Evolutionary conservation across 1,139 yeast genomes (phyloP).

Genomic region (Suhomyces maxii): DNA sequence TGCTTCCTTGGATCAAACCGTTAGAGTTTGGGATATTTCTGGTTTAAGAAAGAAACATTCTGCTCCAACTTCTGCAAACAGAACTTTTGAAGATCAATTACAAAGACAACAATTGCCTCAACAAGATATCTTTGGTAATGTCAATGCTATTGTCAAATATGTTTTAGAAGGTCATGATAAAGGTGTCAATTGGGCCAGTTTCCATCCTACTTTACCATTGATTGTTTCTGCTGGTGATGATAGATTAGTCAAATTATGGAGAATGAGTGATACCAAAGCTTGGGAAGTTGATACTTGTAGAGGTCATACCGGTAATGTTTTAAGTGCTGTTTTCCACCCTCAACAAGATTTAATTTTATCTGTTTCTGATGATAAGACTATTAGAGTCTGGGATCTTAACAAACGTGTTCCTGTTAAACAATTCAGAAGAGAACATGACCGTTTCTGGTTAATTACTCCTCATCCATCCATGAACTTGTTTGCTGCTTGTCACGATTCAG

Average conservation of each 20-base stretch:
- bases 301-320: conserved; percentile 93
- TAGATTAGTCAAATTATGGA: conserved; percentile 92
- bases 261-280: conserved; percentile 97
- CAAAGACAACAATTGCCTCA: conserved; percentile 72
- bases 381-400: conserved; percentile 95
- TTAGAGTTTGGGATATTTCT: conserved; percentile 97
- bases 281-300: conserved; percentile 99
- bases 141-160: conserved; percentile 92
- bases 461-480: conserved; percentile 90
- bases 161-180: conserved; percentile 97
- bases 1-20: conserved; percentile 97
- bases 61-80: conserved; percentile 61
- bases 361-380: conserved; percentile 95
- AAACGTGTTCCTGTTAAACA: conserved; percentile 92
- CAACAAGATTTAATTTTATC: conserved; percentile 89
- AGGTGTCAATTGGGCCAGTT: conserved; percentile 98
- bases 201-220: conserved; percentile 95
- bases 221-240: conserved; percentile 98
- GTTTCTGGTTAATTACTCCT: conserved; percentile 90
- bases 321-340: conserved; percentile 90
- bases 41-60: conserved; percentile 95
- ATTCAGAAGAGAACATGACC: conserved; percentile 89
- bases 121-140: conserved; percentile 92
- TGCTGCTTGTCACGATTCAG: conserved; percentile 96
- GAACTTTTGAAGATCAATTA: conserved; percentile 77